Conservation (phyloP, 2,329 filamentous ascomycete genomes). For the Sphaerulina vaccinii region DNA sequence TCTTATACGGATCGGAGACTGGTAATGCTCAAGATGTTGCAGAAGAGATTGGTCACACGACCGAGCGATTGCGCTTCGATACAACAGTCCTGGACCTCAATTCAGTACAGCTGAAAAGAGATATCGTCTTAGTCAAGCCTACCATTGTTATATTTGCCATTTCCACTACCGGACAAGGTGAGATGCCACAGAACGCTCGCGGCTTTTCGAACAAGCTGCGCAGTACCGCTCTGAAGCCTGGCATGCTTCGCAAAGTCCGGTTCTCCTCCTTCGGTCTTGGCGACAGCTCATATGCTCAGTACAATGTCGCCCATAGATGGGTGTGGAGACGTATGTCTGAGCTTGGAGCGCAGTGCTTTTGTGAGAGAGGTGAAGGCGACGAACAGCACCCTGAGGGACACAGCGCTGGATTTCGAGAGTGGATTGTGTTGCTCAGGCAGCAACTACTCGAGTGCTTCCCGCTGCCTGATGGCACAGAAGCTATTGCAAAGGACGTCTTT, state of each 20-base stretch:
- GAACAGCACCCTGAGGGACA: slow-evolving; percentile 92
- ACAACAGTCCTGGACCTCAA: slow-evolving; percentile 77
- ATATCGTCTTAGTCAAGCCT: slow-evolving; percentile 46
- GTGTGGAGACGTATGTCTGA: slow-evolving; percentile 80
- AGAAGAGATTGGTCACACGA: slow-evolving; percentile 72
- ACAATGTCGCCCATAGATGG: slow-evolving; percentile 87
- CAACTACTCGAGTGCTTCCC: slow-evolving; percentile 68
- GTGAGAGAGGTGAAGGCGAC: slow-evolving; percentile 80
- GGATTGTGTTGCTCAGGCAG: slow-evolving; percentile 59
- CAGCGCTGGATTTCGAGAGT: slow-evolving; percentile 38
- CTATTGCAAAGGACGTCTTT: slow-evolving; percentile 71
- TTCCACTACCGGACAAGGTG: slow-evolving; percentile 92
- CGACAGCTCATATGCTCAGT: slow-evolving; percentile 93
- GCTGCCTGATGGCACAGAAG: slow-evolving; percentile 62
- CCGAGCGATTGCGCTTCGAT: slow-evolving; percentile 75
- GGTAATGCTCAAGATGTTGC: slow-evolving; percentile 92
- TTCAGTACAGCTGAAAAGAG: slow-evolving; percentile 62
- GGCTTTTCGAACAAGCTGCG: slow-evolving; percentile 83
- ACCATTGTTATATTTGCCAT: slow-evolving; percentile 73
- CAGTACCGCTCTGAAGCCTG: slow-evolving; percentile 70
- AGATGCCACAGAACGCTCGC: slow-evolving; percentile 80
- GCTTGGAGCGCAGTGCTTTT: slow-evolving; percentile 75
- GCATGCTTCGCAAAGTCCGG: slow-evolving; percentile 64
- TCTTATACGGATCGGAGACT: slow-evolving; percentile 93
- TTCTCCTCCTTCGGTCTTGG: slow-evolving; percentile 91